Conservation (phyloP, 176 grass and related monocot species). For the Phragmites australis region DNA sequence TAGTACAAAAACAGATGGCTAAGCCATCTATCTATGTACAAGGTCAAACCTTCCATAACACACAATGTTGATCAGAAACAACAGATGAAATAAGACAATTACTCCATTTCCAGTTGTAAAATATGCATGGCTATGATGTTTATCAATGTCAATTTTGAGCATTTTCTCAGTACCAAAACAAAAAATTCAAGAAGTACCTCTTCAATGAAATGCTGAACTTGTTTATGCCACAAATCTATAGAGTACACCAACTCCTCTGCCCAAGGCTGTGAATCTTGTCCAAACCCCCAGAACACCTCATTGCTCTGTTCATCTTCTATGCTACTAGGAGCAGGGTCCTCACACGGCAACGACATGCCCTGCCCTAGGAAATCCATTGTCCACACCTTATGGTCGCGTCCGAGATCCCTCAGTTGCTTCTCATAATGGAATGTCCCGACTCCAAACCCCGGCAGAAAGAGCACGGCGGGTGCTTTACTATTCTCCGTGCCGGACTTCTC, state of each 20-base stretch:
- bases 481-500: conserved; percentile 75
- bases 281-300: conserved; percentile 70
- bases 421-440: conserved; percentile 88
- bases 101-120: neutral
- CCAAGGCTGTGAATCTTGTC: conserved; percentile 86
- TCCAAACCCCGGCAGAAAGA: conserved; percentile 93
- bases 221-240: conserved; percentile 77
- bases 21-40: neutral
- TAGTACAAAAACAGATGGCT: neutral
- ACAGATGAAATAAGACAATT: neutral
- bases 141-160: neutral
- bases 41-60: neutral
- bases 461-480: conserved; percentile 69
- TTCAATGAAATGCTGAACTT: conserved; percentile 89
- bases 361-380: conserved; percentile 96
- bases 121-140: neutral
- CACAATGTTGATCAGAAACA: neutral
- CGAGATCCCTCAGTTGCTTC: conserved; percentile 90
- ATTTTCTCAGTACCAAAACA: neutral
- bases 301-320: neutral
- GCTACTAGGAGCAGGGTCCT: conserved; percentile 76
- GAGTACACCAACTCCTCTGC: conserved; percentile 79
- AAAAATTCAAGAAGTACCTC: conserved; percentile 53
- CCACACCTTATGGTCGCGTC: conserved; percentile 82
- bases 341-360: conserved; percentile 76